Evolutionary conservation across 257 asterid genomes (phyloP).

Genomic region (Lycium barbarum): DNA sequence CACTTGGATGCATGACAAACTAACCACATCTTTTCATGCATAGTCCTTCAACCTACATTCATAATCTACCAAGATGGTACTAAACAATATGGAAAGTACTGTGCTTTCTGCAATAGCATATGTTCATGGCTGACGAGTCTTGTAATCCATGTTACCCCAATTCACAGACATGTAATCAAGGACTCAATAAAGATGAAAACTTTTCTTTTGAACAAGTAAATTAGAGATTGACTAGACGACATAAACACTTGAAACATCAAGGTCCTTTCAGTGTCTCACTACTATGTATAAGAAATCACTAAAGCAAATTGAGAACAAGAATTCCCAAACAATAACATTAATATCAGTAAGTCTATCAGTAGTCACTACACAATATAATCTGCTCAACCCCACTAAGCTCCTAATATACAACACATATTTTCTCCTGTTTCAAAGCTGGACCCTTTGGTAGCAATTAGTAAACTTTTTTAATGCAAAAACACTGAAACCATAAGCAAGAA

Average conservation of each 20-base stretch:
- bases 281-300: background rate
- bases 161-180: background rate
- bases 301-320: background rate
- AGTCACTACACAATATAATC: background rate
- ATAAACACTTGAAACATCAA: background rate
- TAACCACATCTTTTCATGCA: background rate
- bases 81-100: background rate
- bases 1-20: background rate
- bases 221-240: background rate
- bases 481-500: background rate
- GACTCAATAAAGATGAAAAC: background rate
- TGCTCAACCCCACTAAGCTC: constrained; percentile 9
- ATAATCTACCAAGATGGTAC: background rate
- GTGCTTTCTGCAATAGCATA: constrained; percentile 9
- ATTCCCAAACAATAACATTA: background rate
- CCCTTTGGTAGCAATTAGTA: background rate
- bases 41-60: background rate
- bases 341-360: background rate
- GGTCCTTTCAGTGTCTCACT: background rate
- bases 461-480: background rate
- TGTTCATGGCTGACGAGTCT: constrained; percentile 2
- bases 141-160: background rate
- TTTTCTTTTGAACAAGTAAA: background rate
- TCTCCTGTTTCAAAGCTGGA: constrained; percentile 17
- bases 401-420: constrained; percentile 7